Percentiles rank a stretch among this genome's conserved stretches.
phyloP scores from a whole-genome alignment of 2,329 filamentous ascomycete genomes.

The Penicillium sclerotigenum region DNA sequence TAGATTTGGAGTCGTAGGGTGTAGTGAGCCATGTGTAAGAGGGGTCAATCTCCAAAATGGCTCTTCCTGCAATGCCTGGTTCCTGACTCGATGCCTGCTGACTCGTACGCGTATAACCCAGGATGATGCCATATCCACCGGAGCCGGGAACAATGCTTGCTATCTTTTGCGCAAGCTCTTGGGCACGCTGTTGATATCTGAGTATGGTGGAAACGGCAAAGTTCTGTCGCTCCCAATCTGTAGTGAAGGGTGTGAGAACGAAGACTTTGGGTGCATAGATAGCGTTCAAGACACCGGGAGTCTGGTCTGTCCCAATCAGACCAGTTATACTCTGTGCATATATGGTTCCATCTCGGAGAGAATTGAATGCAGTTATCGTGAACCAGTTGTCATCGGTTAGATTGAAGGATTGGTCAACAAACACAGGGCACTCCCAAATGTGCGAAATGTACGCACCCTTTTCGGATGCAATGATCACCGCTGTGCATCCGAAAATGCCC shows the following conservation, averaged over 20 bases:
- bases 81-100: not conserved
- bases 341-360: not conserved
- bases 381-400: not conserved
- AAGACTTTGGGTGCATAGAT: conserved; percentile 4
- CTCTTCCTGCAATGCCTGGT: conserved; percentile 1
- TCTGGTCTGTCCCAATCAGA: not conserved
- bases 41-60: not conserved
- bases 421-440: conserved; percentile 1
- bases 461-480: not conserved
- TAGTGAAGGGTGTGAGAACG: not conserved
- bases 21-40: not conserved
- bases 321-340: not conserved
- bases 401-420: not conserved
- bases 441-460: conserved; percentile 2
- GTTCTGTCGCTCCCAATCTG: not conserved
- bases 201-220: not conserved
- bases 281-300: not conserved
- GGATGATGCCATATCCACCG: not conserved
- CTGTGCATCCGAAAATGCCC: not conserved
- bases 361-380: not conserved
- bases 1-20: not conserved
- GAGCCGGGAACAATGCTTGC: not conserved
- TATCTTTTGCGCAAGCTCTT: not conserved
- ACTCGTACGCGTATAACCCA: conserved; percentile 2
- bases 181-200: not conserved